These are phyloP conservation scores for Priceomyces castillae DNA, from an alignment of 805 yeast species.

Conservation along the genomic window DNA sequence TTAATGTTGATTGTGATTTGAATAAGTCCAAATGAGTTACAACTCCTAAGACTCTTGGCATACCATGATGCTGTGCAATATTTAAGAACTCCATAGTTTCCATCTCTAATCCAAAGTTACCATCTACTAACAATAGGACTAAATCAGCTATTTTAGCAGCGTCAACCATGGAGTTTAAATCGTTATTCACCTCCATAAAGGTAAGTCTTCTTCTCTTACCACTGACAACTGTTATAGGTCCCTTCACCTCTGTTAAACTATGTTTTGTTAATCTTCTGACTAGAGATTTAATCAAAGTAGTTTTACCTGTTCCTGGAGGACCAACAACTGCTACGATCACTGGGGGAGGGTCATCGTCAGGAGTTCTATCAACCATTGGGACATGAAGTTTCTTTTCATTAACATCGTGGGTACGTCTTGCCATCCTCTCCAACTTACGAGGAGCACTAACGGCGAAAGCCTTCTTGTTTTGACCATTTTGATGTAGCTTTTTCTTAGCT, in stretches of 20 bases:
- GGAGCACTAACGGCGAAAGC: slow-evolving; percentile 57
- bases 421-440: slow-evolving; percentile 78
- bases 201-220: slow-evolving; percentile 93
- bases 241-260: slow-evolving; percentile 79
- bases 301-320: slow-evolving; percentile 98
- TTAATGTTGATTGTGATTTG: slow-evolving; percentile 81
- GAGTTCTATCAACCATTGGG: slow-evolving; percentile 96
- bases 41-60: slow-evolving; percentile 95
- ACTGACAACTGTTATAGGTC: slow-evolving; percentile 94
- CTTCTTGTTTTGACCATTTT: slow-evolving; percentile 62
- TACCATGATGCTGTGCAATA: slow-evolving; percentile 96
- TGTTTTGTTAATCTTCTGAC: slow-evolving; percentile 87
- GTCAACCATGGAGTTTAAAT: slow-evolving; percentile 93
- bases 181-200: slow-evolving; percentile 89
- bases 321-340: slow-evolving; percentile 95
- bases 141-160: slow-evolving; percentile 93
- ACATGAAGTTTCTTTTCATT: slow-evolving; percentile 86
- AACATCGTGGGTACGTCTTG: slow-evolving; percentile 78
- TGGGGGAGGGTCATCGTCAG: slow-evolving; percentile 97
- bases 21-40: slow-evolving; percentile 94
- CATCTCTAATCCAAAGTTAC: slow-evolving; percentile 98
- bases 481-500: slow-evolving; percentile 83
- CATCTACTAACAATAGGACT: slow-evolving; percentile 86
- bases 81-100: slow-evolving; percentile 98
- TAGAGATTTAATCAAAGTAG: slow-evolving; percentile 86